Conservation (phyloP, 768 basidiomycete genomes). For the Ramaria rubella region DNA sequence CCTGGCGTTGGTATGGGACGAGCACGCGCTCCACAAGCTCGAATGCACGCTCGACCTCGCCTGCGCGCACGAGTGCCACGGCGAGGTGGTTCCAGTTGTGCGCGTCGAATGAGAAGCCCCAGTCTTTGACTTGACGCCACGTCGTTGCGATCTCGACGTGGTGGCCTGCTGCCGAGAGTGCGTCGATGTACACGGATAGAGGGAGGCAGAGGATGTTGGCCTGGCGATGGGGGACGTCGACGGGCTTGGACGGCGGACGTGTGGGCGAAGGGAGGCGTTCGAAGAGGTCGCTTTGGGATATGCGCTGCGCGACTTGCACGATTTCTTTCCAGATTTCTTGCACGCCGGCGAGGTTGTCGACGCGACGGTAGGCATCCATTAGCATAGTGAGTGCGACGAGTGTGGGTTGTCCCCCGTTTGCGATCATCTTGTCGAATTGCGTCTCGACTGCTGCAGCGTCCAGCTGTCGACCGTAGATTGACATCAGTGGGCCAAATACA, state of each 20-base stretch:
- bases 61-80: conserved; percentile 69
- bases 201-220: conserved; percentile 67
- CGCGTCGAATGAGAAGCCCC: conserved; percentile 74
- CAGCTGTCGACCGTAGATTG: conserved; percentile 38
- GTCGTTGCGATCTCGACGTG: conserved; percentile 54
- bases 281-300: conserved; percentile 22
- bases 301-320: conserved; percentile 46
- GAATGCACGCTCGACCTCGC: conserved; percentile 78
- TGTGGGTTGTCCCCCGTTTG: conserved; percentile 49
- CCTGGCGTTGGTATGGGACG: conserved; percentile 45
- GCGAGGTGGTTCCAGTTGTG: conserved; percentile 90
- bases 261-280: conserved; percentile 1
- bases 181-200: conserved; percentile 76
- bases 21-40: conserved; percentile 74
- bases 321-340: conserved; percentile 64
- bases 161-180: conserved; percentile 54
- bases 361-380: conserved; percentile 65
- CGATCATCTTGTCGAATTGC: conserved; percentile 42
- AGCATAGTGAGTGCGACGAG: conserved; percentile 56
- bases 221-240: conserved; percentile 21
- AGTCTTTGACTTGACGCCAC: conserved; percentile 58
- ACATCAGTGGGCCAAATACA: conserved; percentile 57
- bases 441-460: conserved; percentile 49
- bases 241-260: not conserved
- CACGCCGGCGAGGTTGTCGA: conserved; percentile 47